phyloP scores from a whole-genome alignment of 2,329 filamentous ascomycete species.

The Fusarium algeriense region DNA sequence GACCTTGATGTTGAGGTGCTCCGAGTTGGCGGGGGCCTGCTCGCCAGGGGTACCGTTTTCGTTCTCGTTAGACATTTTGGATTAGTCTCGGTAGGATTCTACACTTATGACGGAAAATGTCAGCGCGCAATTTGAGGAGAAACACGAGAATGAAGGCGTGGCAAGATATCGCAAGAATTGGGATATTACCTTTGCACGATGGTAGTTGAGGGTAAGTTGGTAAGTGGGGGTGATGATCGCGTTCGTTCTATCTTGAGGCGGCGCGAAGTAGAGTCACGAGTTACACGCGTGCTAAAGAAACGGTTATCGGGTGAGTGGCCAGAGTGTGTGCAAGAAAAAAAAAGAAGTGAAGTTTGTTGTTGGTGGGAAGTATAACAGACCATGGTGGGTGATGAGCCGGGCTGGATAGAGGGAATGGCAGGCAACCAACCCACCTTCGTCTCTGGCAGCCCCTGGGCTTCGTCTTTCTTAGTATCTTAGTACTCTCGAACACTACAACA shows the following conservation, averaged over 20 bases:
- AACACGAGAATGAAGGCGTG: conserved; percentile 11
- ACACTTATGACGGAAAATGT: conserved; percentile 15
- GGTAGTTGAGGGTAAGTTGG: conserved; percentile 6
- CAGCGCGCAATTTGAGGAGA: conserved; percentile 25
- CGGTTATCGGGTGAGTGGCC: not conserved
- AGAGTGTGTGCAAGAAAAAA: conserved; percentile 1
- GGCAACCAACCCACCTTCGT: conserved; percentile 6
- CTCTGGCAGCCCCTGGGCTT: not conserved
- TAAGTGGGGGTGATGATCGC: conserved; percentile 27
- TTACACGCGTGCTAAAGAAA: not conserved
- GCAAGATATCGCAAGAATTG: conserved; percentile 14
- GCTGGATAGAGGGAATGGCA: conserved; percentile 26
- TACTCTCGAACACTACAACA: not conserved
- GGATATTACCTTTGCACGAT: conserved; percentile 31
- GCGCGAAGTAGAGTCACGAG: not conserved
- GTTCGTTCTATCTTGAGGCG: conserved; percentile 11
- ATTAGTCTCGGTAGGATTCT: not conserved
- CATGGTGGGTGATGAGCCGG: conserved; percentile 37
- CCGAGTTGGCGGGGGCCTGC: conserved; percentile 64
- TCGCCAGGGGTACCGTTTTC: conserved; percentile 65
- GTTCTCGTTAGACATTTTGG: conserved; percentile 61
- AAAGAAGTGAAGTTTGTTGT: conserved; percentile 10
- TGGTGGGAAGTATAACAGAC: conserved; percentile 31
- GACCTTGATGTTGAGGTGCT: conserved; percentile 99
- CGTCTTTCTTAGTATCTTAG: conserved; percentile 2